These are phyloP conservation scores for Brassica cretica DNA, from an alignment of 345 rosid genomes.

Conservation along the genomic window DNA sequence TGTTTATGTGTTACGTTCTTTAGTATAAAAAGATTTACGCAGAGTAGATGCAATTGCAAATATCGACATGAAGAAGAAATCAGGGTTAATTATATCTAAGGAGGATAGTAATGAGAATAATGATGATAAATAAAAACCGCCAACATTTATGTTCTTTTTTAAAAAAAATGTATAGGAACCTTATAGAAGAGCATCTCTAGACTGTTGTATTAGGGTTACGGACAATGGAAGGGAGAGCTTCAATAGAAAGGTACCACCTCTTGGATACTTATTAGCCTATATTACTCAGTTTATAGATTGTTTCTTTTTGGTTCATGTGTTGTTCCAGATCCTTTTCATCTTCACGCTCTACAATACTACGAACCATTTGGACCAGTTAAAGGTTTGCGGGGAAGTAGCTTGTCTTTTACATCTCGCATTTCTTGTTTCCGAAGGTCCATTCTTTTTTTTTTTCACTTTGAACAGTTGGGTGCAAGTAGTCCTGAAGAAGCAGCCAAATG, in stretches of 20 bases:
- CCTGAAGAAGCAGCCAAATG: conserved; percentile 93
- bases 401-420: background rate
- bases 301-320: conserved; percentile 20
- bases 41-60: background rate
- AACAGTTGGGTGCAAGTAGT: conserved; percentile 88
- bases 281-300: conserved; percentile 3
- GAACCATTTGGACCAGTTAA: conserved; percentile 73
- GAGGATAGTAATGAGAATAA: background rate
- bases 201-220: conserved; percentile 71
- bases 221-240: conserved; percentile 94
- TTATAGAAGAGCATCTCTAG: conserved; percentile 66
- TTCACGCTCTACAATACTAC: conserved; percentile 76
- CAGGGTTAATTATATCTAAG: background rate
- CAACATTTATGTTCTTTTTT: background rate
- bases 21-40: background rate
- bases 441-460: conserved; percentile 5
- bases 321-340: conserved; percentile 73
- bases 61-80: background rate
- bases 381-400: conserved; percentile 50
- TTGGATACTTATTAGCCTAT: conserved; percentile 3
- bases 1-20: conserved; percentile 9
- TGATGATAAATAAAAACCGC: background rate
- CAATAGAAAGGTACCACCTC: conserved; percentile 62
- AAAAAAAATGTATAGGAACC: conserved; percentile 62
- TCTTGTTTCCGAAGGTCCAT: background rate